phyloP scores from a whole-genome alignment of 2,329 filamentous ascomycete species.

The Trichoderma arundinaceum region DNA sequence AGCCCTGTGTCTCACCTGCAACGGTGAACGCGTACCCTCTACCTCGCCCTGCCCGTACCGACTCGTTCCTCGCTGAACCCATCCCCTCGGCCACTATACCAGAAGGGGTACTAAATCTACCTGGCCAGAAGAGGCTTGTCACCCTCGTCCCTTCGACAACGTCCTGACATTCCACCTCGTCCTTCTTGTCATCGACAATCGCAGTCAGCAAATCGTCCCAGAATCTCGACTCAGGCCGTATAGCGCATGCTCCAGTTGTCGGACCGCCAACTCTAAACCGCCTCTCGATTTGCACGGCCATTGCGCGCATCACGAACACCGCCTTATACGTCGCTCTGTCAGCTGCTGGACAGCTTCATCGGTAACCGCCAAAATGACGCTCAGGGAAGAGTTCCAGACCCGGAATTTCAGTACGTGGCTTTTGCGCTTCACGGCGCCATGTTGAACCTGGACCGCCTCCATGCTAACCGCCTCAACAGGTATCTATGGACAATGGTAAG shows the following conservation, averaged over 20 bases:
- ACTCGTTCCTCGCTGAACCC: background rate
- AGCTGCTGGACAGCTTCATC: constrained; percentile 32
- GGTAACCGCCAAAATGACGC: constrained; percentile 62
- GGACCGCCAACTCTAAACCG: background rate
- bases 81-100: constrained; percentile 21
- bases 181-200: constrained; percentile 17
- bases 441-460: background rate
- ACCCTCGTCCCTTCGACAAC: constrained; percentile 31
- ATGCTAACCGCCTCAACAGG: constrained; percentile 54
- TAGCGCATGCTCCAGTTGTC: background rate
- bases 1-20: constrained; percentile 15
- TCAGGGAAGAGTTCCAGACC: constrained; percentile 74
- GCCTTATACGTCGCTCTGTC: constrained; percentile 13
- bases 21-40: constrained; percentile 2
- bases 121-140: constrained; percentile 29
- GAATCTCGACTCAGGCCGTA: constrained; percentile 1
- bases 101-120: constrained; percentile 26
- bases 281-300: background rate
- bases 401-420: constrained; percentile 72
- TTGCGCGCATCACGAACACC: constrained; percentile 30
- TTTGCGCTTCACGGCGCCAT: background rate
- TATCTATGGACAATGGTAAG: constrained; percentile 79
- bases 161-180: constrained; percentile 27
- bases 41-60: constrained; percentile 15
- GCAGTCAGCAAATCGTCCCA: background rate